These are phyloP conservation scores for Rhizopogon roseolus DNA, from an alignment of 768 basidiomycete genomes.

Conservation along the genomic window DNA sequence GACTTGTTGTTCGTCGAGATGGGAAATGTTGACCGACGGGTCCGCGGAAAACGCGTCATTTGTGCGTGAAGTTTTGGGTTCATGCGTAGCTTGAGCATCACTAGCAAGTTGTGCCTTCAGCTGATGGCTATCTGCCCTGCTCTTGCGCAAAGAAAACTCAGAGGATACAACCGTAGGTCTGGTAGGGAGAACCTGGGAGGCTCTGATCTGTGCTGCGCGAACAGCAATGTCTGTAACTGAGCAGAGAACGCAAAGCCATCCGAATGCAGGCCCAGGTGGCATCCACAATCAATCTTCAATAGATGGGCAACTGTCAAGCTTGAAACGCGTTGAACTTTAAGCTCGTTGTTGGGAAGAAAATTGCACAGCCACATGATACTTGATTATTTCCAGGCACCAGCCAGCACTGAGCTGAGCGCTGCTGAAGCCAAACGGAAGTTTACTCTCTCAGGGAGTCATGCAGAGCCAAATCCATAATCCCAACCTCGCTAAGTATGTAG, in stretches of 20 bases:
- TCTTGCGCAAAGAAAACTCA: not conserved
- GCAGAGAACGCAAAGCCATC: conserved; percentile 66
- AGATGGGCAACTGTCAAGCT: not conserved
- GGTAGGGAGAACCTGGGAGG: conserved; percentile 26
- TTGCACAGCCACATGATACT: conserved; percentile 14
- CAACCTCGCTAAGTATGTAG: conserved; percentile 25
- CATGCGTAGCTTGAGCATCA: not conserved
- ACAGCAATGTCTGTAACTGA: conserved; percentile 56
- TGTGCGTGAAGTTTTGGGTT: not conserved
- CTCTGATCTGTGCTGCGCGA: conserved; percentile 58
- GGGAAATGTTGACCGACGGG: not conserved
- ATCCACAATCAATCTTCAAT: conserved; percentile 27
- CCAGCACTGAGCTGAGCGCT: not conserved
- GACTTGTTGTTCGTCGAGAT: not conserved
- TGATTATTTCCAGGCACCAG: too few relatives aligned
- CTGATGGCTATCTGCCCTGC: not conserved
- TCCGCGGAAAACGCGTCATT: conserved; percentile 1
- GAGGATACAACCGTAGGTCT: not conserved
- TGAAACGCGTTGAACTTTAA: not conserved
- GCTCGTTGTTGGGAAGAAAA: not conserved
- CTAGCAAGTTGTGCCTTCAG: not conserved
- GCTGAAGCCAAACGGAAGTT: not conserved
- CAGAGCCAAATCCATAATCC: conserved; percentile 17
- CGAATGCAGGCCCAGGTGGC: conserved; percentile 67
- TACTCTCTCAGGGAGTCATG: conserved; percentile 6